Evolutionary conservation across 306 rosid species (phyloP), one percentile per base, ranked within the genome.

Genomic region (Abrus pulchellus): DNA sequence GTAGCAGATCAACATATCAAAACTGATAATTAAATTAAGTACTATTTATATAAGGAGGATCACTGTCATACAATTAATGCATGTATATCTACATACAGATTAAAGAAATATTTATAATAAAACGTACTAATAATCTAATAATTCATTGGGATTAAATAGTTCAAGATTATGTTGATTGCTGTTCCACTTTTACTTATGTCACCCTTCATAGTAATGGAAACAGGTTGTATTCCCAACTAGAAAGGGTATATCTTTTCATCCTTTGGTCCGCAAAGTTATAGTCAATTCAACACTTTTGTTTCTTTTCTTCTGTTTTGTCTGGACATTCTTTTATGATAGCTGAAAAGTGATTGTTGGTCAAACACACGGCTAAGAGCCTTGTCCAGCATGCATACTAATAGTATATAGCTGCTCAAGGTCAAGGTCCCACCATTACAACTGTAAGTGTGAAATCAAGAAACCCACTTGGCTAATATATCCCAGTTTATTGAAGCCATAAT

Each of bases 271-370:
- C 33, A 13, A 20, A 49, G 82, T 40, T 30, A 55, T 68, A 20
- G 75, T 34, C 36, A 60, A 14, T 32, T 47, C 50, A 11, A 47
- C 33, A 9, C 36, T 48, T 34, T 14, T 34, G 29, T 76, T 65
- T 62, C 33, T 56, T 55, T 65, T 62, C 33, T 56, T 55, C 52
- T 79, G 2, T 12, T 10, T 45, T 79, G 72, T 59, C 47, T 47
- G 71, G 5, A 14, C 63, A 5, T 67, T 33, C 52, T 45, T 44
- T 62, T 38, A 20, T 49, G 4, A 40, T 9, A 63, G 32, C 9
- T 44, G n/a, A 33, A 72, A 12, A 80, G 67, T 72, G 75, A 73
- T 38, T 3, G 32, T 64, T 43, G 79, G 80, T 80, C 75, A 53
- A 40, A 61, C 34, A 62, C 20, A 72, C 59, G 50, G 14, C 57